Evolutionary conservation across 163 green algal genomes (phyloP).

Genomic region (Coccomyxa subellipsoidea): DNA sequence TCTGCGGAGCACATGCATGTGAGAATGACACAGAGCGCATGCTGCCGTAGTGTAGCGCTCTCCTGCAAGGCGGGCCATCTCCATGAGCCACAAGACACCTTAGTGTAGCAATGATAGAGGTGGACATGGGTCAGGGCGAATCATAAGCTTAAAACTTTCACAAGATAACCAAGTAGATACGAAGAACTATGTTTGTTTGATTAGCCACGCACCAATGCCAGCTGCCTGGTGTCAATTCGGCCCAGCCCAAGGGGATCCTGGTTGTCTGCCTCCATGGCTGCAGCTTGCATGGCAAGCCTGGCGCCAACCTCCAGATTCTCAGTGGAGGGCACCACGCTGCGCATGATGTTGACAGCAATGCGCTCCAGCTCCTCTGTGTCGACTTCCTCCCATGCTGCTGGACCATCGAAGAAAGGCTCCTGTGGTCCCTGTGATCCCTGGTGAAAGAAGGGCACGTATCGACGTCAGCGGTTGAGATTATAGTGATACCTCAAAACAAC

Average conservation of each 20-base stretch:
- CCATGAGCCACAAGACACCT: too few relatives aligned
- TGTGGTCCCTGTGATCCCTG: background rate
- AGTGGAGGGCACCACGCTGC: slow-evolving; percentile 31
- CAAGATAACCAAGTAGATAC: background rate
- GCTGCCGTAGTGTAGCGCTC: too few relatives aligned
- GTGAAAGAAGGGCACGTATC: too few relatives aligned
- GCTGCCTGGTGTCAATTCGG: slow-evolving; percentile 31
- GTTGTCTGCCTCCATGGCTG: slow-evolving; percentile 32
- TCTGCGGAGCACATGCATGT: background rate
- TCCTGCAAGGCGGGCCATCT: too few relatives aligned
- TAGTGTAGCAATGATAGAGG: too few relatives aligned
- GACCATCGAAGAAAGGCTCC: slow-evolving; percentile 15
- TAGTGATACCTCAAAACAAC: too few relatives aligned
- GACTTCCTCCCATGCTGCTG: slow-evolving; percentile 26
- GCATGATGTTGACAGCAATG: slow-evolving; percentile 31
- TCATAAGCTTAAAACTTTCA: too few relatives aligned
- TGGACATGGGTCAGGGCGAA: too few relatives aligned
- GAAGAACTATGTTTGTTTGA: too few relatives aligned
- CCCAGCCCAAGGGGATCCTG: slow-evolving; percentile 40
- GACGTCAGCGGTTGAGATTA: too few relatives aligned
- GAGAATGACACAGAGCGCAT: too few relatives aligned
- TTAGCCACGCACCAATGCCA: slow-evolving; percentile 27
- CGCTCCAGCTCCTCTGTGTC: slow-evolving; percentile 37
- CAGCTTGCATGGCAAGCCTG: slow-evolving; percentile 29
- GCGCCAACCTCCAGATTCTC: slow-evolving; percentile 26